phyloP scores from a whole-genome alignment of 805 yeast species.

The Teunomyces funiuensis region DNA sequence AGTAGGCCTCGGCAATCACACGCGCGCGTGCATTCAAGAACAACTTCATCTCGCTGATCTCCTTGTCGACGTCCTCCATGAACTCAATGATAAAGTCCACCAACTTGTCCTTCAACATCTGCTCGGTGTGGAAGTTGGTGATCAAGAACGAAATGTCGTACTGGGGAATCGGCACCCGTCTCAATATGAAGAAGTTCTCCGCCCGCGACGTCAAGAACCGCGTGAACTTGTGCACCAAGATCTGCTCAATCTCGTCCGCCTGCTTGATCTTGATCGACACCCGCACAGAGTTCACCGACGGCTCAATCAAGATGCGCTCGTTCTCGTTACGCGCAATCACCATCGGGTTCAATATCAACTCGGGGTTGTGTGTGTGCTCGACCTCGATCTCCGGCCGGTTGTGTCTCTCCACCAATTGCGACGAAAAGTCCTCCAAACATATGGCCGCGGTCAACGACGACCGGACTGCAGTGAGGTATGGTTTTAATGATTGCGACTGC shows the following conservation, averaged over 20 bases:
- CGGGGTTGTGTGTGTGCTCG: constrained; percentile 66
- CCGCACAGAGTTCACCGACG: constrained; percentile 89
- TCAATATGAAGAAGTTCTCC: constrained; percentile 85
- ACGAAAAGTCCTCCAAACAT: constrained; percentile 89
- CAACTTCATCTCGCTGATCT: constrained; percentile 96
- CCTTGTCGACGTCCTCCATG: constrained; percentile 99
- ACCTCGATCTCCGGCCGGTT: constrained; percentile 96
- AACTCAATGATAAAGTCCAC: constrained; percentile 97
- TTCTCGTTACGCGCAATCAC: constrained; percentile 89
- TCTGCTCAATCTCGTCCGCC: constrained; percentile 95
- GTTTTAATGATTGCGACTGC: constrained; percentile 95
- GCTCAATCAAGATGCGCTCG: constrained; percentile 89
- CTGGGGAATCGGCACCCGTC: constrained; percentile 87
- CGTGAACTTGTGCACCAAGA: constrained; percentile 91
- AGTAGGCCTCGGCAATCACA: constrained; percentile 93
- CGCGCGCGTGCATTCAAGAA: constrained; percentile 97
- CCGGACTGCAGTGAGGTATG: constrained; percentile 91
- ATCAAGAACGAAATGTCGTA: constrained; percentile 91
- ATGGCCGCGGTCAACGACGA: constrained; percentile 90
- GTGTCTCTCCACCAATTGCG: constrained; percentile 95
- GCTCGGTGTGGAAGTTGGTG: constrained; percentile 92
- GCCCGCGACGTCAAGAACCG: constrained; percentile 94
- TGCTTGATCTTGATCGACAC: constrained; percentile 92
- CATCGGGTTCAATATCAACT: constrained; percentile 85
- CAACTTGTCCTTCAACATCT: constrained; percentile 90